Conservation (phyloP, 179 eudicot species). For the Corrigiola litoralis region DNA sequence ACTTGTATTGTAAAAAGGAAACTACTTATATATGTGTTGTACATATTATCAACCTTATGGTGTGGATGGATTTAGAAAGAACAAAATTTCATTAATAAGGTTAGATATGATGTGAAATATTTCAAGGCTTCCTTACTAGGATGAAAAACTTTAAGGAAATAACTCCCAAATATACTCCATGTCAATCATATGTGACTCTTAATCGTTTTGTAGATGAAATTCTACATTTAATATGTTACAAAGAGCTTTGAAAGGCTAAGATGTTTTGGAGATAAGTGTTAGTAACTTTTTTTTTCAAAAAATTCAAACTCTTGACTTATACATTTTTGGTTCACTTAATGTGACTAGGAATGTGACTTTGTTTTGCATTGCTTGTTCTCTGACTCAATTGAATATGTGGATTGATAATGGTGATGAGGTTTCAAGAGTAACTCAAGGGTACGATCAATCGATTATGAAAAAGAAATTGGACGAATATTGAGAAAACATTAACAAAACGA, state of each 20-base stretch:
- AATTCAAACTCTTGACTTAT: neutral
- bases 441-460: neutral
- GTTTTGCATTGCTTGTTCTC: slow-evolving; percentile 2
- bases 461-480: too few species aligned
- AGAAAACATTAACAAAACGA: too few species aligned
- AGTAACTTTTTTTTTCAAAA: neutral
- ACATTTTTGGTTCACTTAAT: neutral
- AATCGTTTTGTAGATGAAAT: neutral
- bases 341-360: neutral
- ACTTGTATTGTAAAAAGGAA: neutral
- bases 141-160: neutral
- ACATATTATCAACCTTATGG: neutral
- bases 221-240: neutral
- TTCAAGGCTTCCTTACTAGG: neutral
- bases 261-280: neutral
- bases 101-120: neutral
- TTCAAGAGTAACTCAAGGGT: neutral
- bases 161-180: neutral
- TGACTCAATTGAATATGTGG: neutral
- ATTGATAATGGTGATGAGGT: neutral
- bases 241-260: neutral
- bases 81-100: neutral
- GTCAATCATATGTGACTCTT: neutral
- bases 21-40: neutral
- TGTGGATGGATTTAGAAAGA: slow-evolving; percentile 1